Evolutionary conservation across 805 yeast species (phyloP).

Genomic region (Brettanomyces nanus): DNA sequence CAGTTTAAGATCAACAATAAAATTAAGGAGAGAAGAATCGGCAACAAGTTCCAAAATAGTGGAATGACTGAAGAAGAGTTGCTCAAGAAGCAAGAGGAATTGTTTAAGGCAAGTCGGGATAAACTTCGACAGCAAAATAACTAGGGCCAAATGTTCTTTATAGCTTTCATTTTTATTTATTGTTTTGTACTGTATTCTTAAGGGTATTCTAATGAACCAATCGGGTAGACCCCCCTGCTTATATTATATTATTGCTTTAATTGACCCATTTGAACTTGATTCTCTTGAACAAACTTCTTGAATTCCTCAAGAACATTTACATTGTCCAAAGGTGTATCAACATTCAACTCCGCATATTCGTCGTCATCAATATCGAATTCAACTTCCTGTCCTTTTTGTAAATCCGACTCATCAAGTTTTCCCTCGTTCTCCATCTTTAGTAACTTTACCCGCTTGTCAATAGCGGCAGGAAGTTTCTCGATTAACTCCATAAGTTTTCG

Average conservation of each 20-base stretch:
- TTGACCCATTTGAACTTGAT: not conserved
- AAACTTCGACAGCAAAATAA: constrained; percentile 22
- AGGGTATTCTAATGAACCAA: too few relatives aligned
- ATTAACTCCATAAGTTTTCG: constrained; percentile 33
- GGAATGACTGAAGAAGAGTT: constrained; percentile 91
- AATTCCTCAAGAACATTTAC: constrained; percentile 27
- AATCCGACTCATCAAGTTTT: constrained; percentile 9
- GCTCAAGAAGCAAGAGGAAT: constrained; percentile 83
- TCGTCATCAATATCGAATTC: constrained; percentile 13
- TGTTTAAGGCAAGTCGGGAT: constrained; percentile 51
- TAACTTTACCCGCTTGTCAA: constrained; percentile 37
- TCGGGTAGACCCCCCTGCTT: not conserved
- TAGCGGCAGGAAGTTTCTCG: constrained; percentile 40
- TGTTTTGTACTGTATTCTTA: too few relatives aligned
- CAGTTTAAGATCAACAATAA: constrained; percentile 87
- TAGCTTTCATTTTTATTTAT: too few relatives aligned
- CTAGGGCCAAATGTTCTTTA: too few relatives aligned
- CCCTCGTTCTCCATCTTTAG: constrained; percentile 26
- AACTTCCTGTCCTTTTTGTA: constrained; percentile 16
- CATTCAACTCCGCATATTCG: constrained; percentile 25
- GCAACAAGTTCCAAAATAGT: constrained; percentile 86
- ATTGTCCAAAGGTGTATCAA: constrained; percentile 24
- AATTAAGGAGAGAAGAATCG: constrained; percentile 74
- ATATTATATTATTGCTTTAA: not conserved
- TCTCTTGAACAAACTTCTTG: constrained; percentile 13